These are phyloP conservation scores for Cicer chorassanicum DNA, from an alignment of 306 rosid genomes.

Conservation along the genomic window DNA sequence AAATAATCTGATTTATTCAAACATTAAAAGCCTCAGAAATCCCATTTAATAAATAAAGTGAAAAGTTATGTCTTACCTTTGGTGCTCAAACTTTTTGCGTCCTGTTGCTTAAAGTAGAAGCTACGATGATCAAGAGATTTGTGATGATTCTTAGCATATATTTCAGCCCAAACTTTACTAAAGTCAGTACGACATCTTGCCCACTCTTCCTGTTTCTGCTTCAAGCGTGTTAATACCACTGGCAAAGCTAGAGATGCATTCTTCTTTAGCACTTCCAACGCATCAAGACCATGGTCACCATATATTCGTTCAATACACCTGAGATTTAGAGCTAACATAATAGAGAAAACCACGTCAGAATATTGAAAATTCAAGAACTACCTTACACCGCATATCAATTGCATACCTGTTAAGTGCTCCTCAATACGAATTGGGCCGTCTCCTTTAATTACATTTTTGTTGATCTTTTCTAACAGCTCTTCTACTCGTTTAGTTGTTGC, in stretches of 20 bases:
- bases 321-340: slow-evolving; percentile 73
- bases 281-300: slow-evolving; percentile 99
- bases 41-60: slow-evolving; percentile 11
- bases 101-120: slow-evolving; percentile 99
- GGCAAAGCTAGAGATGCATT: slow-evolving; percentile 90
- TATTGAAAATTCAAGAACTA: slow-evolving; percentile 41
- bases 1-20: slow-evolving; percentile 12
- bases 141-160: slow-evolving; percentile 95
- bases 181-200: slow-evolving; percentile 92
- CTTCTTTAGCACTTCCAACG: slow-evolving; percentile 88
- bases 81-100: slow-evolving; percentile 89
- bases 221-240: slow-evolving; percentile 87
- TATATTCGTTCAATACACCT: slow-evolving; percentile 95
- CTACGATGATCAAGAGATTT: slow-evolving; percentile 99
- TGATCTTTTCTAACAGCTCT: slow-evolving; percentile 86
- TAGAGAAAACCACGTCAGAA: slow-evolving; percentile 40
- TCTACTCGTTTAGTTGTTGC: slow-evolving; percentile 87
- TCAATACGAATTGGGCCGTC: slow-evolving; percentile 77
- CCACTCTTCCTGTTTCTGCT: slow-evolving; percentile 99
- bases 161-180: slow-evolving; percentile 97
- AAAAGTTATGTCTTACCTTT: slow-evolving; percentile 64
- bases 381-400: slow-evolving; percentile 25
- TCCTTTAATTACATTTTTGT: slow-evolving; percentile 66
- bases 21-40: slow-evolving; percentile 34
- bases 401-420: slow-evolving; percentile 90